Percentiles rank a stretch among this genome's conserved stretches.
Evolutionary conservation across 768 basidiomycete species (phyloP).

Genomic region (Pluteus cervinus): DNA sequence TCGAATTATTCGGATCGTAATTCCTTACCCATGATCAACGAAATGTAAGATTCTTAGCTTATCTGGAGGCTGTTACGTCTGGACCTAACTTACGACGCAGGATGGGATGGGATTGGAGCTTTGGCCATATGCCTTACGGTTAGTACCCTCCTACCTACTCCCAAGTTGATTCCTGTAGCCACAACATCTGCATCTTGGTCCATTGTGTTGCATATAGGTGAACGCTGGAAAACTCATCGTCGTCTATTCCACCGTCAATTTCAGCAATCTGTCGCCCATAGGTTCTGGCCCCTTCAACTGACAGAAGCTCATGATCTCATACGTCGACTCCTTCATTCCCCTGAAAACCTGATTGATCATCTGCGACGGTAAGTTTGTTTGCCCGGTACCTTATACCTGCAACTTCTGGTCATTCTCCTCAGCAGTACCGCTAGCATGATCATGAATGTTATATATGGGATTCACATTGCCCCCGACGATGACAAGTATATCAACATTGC

Average conservation of each 20-base stretch:
- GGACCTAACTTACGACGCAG: constrained; percentile 11
- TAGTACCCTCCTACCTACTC: constrained; percentile 6
- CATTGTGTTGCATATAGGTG: not conserved
- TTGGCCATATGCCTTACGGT: constrained; percentile 51
- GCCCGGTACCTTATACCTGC: not conserved
- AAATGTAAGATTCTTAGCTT: constrained; percentile 27
- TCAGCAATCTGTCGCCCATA: constrained; percentile 32
- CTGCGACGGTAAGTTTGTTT: constrained; percentile 41
- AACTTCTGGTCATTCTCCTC: constrained; percentile 1
- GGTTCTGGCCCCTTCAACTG: constrained; percentile 39
- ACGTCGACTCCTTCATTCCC: constrained; percentile 35
- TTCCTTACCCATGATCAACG: constrained; percentile 42
- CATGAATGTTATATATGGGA: constrained; percentile 49
- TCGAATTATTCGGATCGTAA: constrained; percentile 51
- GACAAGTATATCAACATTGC: constrained; percentile 47
- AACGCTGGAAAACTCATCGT: constrained; percentile 43
- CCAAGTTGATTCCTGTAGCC: constrained; percentile 8
- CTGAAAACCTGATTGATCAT: constrained; percentile 39
- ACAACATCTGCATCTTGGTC: not conserved
- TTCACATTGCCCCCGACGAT: constrained; percentile 31
- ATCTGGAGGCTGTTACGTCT: not conserved
- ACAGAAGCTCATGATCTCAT: constrained; percentile 40
- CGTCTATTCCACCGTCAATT: constrained; percentile 49
- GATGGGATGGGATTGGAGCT: constrained; percentile 41
- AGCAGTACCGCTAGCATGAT: constrained; percentile 44